Evolutionary conservation across 2,329 filamentous ascomycete species (phyloP), one percentile per base, ranked within the genome.

Genomic region (Pyrenophora tritici-repentis): DNA sequence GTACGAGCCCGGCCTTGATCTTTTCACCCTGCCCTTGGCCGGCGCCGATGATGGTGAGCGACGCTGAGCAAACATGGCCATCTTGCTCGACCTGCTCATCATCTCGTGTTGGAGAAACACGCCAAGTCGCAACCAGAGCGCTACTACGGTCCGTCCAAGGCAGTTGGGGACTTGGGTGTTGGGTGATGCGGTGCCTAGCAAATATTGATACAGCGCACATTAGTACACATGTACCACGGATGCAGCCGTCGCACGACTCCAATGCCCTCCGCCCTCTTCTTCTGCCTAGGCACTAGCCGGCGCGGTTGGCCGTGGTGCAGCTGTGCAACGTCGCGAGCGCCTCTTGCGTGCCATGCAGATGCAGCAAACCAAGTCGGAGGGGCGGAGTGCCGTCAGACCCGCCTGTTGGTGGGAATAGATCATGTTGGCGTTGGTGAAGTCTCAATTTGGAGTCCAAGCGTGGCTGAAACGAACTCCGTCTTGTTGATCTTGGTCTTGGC

Each of bases 401-500:
- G 18, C 24, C 24, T 45, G 50, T 52, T 51, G 39, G 53, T 55
- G 52, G 55, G 47, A 63, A 49, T 55, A 56, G 20, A 44, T 42
- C 47, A 17, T 42, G 29, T 35, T 26, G 45, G 26, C 20, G 51
- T 43, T 51, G 47, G 50, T 55, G 36, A 17, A 32, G 16, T 14
- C 26, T 54, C 55, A 20, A 18, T 33, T 29, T 39, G 35, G 40
- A 24, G 31, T 43, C 58, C 55, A 67, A 61, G 61, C 57, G 45
- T 62, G 58, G 59, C 64, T 67, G 66, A 67, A 69, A 68, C 66
- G 14, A 54, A 47, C 31, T 41, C 55, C 41, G 55, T 47, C 40
- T 46, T 54, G 59, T 49, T 58, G 60, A 63, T 65, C 62, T 44
- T 35, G 8, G 46, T 45, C 60, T 63, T 65, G 60, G 60, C 62